Percentiles rank a stretch among this genome's conserved stretches.
These are phyloP conservation scores for Aspergillus panamensis DNA, from an alignment of 495 filamentous ascomycete genomes.

Conservation along the genomic window DNA sequence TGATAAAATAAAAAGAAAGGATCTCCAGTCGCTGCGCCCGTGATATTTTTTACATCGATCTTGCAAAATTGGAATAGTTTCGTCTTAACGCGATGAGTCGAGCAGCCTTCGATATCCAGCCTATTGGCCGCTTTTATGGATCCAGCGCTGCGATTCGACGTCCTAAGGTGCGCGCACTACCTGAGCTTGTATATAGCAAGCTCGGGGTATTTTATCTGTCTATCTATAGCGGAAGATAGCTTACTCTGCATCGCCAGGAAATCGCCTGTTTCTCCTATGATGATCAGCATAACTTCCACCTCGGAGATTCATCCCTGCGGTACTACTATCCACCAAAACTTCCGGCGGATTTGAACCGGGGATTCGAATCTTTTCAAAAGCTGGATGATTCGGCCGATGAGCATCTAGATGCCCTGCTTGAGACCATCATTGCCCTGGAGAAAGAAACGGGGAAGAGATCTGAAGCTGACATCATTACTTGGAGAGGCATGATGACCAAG, in stretches of 20 bases:
- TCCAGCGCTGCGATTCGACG: slow-evolving; percentile 61
- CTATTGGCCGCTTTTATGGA: slow-evolving; percentile 56
- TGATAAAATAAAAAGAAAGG: neutral
- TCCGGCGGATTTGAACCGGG: slow-evolving; percentile 66
- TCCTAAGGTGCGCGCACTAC: slow-evolving; percentile 53
- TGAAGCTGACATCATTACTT: slow-evolving; percentile 81
- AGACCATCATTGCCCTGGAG: slow-evolving; percentile 70
- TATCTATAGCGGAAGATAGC: neutral
- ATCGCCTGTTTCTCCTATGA: slow-evolving; percentile 91
- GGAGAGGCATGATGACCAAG: slow-evolving; percentile 99
- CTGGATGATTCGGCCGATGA: slow-evolving; percentile 79
- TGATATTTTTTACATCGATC: neutral
- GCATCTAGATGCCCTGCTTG: slow-evolving; percentile 81
- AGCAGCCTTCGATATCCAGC: slow-evolving; percentile 57
- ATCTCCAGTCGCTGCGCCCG: neutral
- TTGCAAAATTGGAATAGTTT: neutral
- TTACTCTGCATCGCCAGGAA: slow-evolving; percentile 51
- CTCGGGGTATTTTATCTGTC: too few relatives aligned
- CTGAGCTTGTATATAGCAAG: neutral
- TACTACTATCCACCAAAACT: slow-evolving; percentile 84
- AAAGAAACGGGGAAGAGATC: slow-evolving; percentile 59
- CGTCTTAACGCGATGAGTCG: slow-evolving; percentile 28
- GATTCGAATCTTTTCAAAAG: slow-evolving; percentile 80
- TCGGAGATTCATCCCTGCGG: slow-evolving; percentile 71
- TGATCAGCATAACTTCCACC: slow-evolving; percentile 67